Percentiles rank a stretch among this genome's conserved stretches.
Evolutionary conservation across 208 protist genomes (phyloP).

Genomic region (Cochliopodium minus): DNA sequence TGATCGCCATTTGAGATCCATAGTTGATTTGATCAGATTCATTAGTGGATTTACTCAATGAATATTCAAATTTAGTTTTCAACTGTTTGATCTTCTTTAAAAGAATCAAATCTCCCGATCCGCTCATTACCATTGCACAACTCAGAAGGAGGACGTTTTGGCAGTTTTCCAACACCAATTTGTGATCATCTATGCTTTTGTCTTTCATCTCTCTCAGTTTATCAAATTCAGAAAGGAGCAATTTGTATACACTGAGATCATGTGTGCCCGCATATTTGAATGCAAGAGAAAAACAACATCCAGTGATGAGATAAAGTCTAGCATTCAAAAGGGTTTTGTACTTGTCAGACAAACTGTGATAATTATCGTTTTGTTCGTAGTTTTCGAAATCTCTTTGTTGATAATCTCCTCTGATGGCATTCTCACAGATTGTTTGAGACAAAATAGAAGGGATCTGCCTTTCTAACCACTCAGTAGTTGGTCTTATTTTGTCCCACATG

Average conservation of each 20-base stretch:
- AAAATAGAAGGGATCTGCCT: conserved; percentile 21
- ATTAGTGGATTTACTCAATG: too few species aligned
- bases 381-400: too few species aligned
- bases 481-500: conserved; percentile 29
- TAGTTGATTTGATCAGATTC: conserved; percentile 49
- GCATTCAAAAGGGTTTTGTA: too few species aligned
- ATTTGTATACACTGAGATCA: not conserved
- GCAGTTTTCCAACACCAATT: not conserved
- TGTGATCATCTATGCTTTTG: not conserved
- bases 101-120: conserved; percentile 57
- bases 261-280: conserved; percentile 34
- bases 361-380: not conserved
- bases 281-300: conserved; percentile 28
- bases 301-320: conserved; percentile 34
- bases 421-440: not conserved
- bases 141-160: conserved; percentile 14
- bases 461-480: conserved; percentile 25
- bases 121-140: conserved; percentile 58
- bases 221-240: conserved; percentile 14
- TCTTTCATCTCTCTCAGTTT: conserved; percentile 7
- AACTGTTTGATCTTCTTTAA: conserved; percentile 49
- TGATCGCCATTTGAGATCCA: conserved; percentile 72
- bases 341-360: too few species aligned
- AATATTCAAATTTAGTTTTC: conserved; percentile 29
- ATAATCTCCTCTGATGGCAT: too few species aligned